phyloP scores from a whole-genome alignment of 352 stramenopile genomes.

The Globisporangium takayamanum region DNA sequence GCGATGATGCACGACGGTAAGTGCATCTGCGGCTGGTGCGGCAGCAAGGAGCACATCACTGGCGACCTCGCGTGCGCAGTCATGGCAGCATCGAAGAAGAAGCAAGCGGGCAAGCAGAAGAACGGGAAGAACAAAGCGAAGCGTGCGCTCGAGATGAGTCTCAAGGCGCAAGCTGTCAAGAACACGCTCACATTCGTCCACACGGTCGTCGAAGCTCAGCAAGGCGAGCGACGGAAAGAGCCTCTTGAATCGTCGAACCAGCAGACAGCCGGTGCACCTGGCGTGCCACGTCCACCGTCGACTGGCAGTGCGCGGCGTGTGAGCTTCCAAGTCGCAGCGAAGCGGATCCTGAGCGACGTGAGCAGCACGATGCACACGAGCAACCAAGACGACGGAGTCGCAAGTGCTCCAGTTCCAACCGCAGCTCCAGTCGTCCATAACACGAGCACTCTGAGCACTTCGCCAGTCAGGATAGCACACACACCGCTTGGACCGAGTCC shows the following conservation, averaged over 20 bases:
- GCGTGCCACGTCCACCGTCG: neutral
- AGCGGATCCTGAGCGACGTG: slow-evolving; percentile 24
- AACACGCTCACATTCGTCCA: slow-evolving; percentile 41
- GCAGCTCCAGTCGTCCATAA: neutral
- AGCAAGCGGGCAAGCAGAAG: slow-evolving; percentile 49
- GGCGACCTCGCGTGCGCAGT: slow-evolving; percentile 37
- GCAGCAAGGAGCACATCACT: slow-evolving; percentile 65
- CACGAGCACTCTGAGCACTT: neutral
- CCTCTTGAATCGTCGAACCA: neutral
- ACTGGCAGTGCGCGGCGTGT: slow-evolving; percentile 3
- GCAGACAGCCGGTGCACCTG: neutral
- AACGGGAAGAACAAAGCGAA: slow-evolving; percentile 21
- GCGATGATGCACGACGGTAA: slow-evolving; percentile 83
- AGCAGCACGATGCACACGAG: slow-evolving; percentile 6
- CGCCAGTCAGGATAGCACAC: neutral
- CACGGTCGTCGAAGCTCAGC: slow-evolving; percentile 16
- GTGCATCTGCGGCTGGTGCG: slow-evolving; percentile 76
- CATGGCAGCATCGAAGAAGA: slow-evolving; percentile 47
- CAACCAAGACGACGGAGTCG: slow-evolving; percentile 14
- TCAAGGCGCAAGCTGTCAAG: slow-evolving; percentile 36
- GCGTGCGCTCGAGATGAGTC: slow-evolving; percentile 20
- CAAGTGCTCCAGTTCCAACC: neutral
- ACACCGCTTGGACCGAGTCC: neutral
- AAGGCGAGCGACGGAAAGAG: slow-evolving; percentile 4
- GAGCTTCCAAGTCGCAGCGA: slow-evolving; percentile 32